These are phyloP conservation scores for Discostella stelligera DNA, from an alignment of 352 stramenopile species.

Conservation along the genomic window DNA sequence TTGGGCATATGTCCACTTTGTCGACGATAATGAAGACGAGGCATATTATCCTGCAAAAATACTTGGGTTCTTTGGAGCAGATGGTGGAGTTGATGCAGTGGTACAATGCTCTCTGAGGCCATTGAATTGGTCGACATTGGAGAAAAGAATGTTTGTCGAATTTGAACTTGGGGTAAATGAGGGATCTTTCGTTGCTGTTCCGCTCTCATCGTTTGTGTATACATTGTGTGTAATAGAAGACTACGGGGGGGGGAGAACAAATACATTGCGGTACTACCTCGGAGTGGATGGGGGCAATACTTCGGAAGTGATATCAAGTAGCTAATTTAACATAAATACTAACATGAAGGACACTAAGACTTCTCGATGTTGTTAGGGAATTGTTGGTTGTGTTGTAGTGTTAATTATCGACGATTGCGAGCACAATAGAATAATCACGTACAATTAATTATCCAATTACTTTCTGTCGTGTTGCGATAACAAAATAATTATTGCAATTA, in stretches of 20 bases:
- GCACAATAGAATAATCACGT: too few relatives aligned
- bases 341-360: too few relatives aligned
- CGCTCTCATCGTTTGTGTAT: not conserved
- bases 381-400: too few relatives aligned
- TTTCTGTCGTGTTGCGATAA: too few relatives aligned
- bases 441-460: too few relatives aligned
- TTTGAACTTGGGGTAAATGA: not conserved
- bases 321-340: too few relatives aligned
- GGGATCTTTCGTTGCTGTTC: not conserved
- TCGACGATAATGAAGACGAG: not conserved
- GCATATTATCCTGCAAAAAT: constrained; percentile 4
- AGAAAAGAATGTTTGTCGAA: constrained; percentile 1
- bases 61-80: not conserved
- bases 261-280: not conserved
- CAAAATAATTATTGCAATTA: too few relatives aligned
- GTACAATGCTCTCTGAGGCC: not conserved
- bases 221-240: constrained; percentile 1
- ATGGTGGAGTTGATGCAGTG: not conserved
- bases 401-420: too few relatives aligned
- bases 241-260: not conserved
- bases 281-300: constrained; percentile 1
- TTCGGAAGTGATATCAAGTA: too few relatives aligned
- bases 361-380: too few relatives aligned
- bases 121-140: not conserved
- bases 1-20: constrained; percentile 9